A percentile compares a stretch with the other conserved stretches of the same genome.
These are phyloP conservation scores for Casaregolazyma lundiana DNA, from an alignment of 1,139 yeast species.

Conservation along the genomic window DNA sequence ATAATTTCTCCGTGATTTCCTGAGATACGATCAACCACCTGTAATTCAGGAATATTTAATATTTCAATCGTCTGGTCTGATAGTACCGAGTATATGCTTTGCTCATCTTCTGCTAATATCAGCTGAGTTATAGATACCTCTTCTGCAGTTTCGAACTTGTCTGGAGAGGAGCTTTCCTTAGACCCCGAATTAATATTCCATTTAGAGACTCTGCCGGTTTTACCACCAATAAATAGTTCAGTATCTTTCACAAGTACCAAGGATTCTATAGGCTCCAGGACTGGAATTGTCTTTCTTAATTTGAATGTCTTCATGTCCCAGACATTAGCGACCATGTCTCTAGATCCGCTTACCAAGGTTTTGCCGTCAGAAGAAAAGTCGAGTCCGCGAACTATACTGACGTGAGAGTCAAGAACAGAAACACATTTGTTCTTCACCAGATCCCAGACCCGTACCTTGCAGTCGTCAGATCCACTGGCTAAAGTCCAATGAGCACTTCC, in stretches of 20 bases:
- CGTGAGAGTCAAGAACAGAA: conserved; percentile 64
- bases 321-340: conserved; percentile 74
- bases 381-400: conserved; percentile 81
- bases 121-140: conserved; percentile 58
- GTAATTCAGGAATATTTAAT: conserved; percentile 39
- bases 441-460: conserved; percentile 81
- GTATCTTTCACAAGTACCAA: conserved; percentile 51
- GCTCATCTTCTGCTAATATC: conserved; percentile 15
- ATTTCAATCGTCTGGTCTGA: conserved; percentile 82
- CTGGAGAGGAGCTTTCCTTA: conserved; percentile 6
- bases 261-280: conserved; percentile 74
- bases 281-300: conserved; percentile 63
- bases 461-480: conserved; percentile 82
- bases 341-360: conserved; percentile 72
- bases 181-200: conserved; percentile 43
- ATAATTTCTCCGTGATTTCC: conserved; percentile 97
- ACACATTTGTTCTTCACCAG: conserved; percentile 70
- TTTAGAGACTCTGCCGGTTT: conserved; percentile 58
- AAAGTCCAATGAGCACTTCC: conserved; percentile 72
- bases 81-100: conserved; percentile 42
- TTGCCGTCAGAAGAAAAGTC: conserved; percentile 54
- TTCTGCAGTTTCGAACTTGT: conserved; percentile 44
- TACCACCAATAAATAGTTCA: conserved; percentile 73
- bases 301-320: conserved; percentile 47
- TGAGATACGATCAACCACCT: conserved; percentile 56